phyloP scores from a whole-genome alignment of 768 basidiomycete genomes.

The Tephrocybe rancida region DNA sequence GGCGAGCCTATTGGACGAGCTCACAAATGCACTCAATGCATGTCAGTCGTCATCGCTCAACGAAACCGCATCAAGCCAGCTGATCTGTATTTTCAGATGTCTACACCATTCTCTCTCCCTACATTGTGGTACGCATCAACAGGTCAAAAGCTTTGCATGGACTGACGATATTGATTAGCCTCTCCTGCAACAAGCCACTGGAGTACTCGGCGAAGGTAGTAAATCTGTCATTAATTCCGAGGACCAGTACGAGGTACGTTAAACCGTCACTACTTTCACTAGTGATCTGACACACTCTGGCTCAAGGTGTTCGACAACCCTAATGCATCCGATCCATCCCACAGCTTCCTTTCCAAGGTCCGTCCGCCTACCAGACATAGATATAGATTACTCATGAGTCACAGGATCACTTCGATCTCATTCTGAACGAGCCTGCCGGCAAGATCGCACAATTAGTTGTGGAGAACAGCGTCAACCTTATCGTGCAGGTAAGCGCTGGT shows the following conservation, averaged over 20 bases:
- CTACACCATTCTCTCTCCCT: constrained; percentile 69
- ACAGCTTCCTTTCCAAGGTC: constrained; percentile 73
- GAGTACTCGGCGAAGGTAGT: constrained; percentile 60
- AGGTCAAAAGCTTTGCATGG: neutral
- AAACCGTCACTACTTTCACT: neutral
- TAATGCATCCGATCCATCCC: constrained; percentile 65
- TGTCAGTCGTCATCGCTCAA: constrained; percentile 39
- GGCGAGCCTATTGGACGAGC: constrained; percentile 53
- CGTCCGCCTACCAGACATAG: neutral
- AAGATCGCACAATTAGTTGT: constrained; percentile 73
- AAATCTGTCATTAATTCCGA: constrained; percentile 70
- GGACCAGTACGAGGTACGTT: constrained; percentile 63
- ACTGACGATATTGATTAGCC: constrained; percentile 41
- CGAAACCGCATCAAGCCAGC: constrained; percentile 2
- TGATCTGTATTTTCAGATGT: constrained; percentile 44
- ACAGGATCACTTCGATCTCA: constrained; percentile 72
- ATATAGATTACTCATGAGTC: neutral
- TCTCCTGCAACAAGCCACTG: constrained; percentile 58
- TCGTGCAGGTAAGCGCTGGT: constrained; percentile 49
- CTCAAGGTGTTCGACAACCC: constrained; percentile 67
- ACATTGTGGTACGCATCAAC: constrained; percentile 45
- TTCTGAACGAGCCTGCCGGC: constrained; percentile 76
- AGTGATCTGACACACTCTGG: neutral
- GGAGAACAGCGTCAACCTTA: constrained; percentile 57
- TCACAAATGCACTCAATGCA: constrained; percentile 67